Base-by-base conservation (phyloP, 805 yeast species). In the Yarrowia sp. region DNA sequence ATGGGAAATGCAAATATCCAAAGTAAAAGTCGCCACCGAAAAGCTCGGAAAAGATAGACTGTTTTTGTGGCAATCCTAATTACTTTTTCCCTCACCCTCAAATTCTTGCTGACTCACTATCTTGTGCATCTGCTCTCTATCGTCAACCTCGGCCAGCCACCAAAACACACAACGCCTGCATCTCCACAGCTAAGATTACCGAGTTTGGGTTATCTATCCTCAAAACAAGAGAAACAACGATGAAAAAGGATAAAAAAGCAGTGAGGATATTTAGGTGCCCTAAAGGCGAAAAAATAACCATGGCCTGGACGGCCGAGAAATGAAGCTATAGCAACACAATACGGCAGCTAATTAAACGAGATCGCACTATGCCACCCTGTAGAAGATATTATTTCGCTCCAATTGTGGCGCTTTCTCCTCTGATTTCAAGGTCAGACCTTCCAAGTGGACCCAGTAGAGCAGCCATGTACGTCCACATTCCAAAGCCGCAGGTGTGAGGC, bases 101-200 rank as follows among this genome's bases (percentile, higher is more conserved):
- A 9, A 35, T 9, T 9, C 38, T 35, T 15, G 53, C 53, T 47
- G 38, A 47, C 53, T 47, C 28, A 31, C 50, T 45, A 45, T 45
- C 51, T 44, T n/a, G n/a, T n/a, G n/a, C n/a, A n/a, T n/a, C n/a
- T n/a, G n/a, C n/a, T n/a, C n/a, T n/a, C n/a, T n/a, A n/a, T n/a
- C n/a, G n/a, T n/a, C n/a, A 15, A 4, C 53, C 39, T 47, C 53
- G 31, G 53, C 53, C 53, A 45, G 36, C 51, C 51, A 45, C 51
- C 51, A 45, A 43, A 31, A 38, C 10, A n/a, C n/a, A n/a, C n/a
- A n/a, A n/a, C n/a, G 39, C 31, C 39, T 48, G 53, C 53, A 35
- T 48, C 28, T n/a, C 17, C 10, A 18, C 41, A 18, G 53, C 55
- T 7, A 14, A 48, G 41, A 48, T 48, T 35, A 6, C 39, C 55